Base-by-base conservation (phyloP, 2,329 filamentous ascomycete genomes). In the Botrytis porri region DNA sequence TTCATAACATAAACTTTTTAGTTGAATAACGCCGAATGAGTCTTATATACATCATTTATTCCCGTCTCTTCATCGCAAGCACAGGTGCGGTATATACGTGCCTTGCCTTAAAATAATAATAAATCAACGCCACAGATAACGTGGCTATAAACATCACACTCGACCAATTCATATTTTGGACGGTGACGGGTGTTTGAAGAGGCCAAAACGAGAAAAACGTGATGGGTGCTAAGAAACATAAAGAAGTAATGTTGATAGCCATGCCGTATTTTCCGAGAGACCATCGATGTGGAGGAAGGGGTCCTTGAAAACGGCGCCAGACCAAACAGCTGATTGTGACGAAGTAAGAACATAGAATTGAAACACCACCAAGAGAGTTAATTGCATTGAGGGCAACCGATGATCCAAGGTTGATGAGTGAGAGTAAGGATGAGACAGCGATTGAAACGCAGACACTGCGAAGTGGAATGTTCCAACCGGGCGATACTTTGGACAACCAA, bases 311-410 rank as follows among this genome's bases (percentile, higher is more conserved):
- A n/a, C 83, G 82, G 37, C 74, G 73, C 43, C 69, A 70, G 22
- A 75, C 63, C 16, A 86, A 77, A 72, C 84, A 82, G 29, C 79
- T 73, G 65, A 84, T 81, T 29, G 84, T 84, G 57, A 86, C 80
- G 45, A 87, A 82, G 77, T 88, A 88, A 25, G 84, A 85, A n/a
- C 82, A 82, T 61, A 87, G 84, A 22, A 87, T 81, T 1, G 84
- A 82, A 45, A 82, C 83, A 62, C 86, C 82, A 54, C 84, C 84
- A 29, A 88, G 81, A 2, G 85, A 86, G 25, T 84, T 83, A 71
- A 87, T 83, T 70, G 84, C 85, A 75, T 87, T 86, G 77, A 88
- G 86, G 9, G 85, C 86, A 4, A 83, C 83, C 1, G 81, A 78
- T 10, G 83, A 86, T 43, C 84, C 86, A 73, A 87, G 83, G 78